Evolutionary conservation across 495 filamentous ascomycete genomes (phyloP), one percentile per base, ranked within the genome.

Genomic region (Penicillium daleae): DNA sequence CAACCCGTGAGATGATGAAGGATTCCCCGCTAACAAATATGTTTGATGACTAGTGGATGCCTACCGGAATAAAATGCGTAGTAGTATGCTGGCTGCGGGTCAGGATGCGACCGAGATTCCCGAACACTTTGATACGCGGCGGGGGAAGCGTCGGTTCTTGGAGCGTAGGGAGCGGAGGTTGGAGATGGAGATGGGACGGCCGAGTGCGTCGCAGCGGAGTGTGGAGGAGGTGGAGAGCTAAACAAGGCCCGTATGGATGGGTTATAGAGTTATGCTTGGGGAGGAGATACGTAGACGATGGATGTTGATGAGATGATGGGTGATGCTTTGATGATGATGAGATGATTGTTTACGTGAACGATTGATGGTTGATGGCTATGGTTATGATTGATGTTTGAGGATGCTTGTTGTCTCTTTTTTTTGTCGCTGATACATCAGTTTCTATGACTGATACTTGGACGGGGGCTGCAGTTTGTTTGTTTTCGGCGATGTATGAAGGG

Each of bases 51-150:
- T 52, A 98, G 94, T 99, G 73, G 95, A 99, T 68, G 91, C 89
- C 58, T 97, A 97, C 74, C 86, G 95, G 35, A 96, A 92, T 70
- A 99, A 97, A 80, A 96, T 93, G 79, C 84, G 89, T 56, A 89
- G 82, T 60, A 89, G 89, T 46, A 92, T 95, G 81, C 81, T 93
- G 55, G 85, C 81, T 15, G 82, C 85, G 12, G 90, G 90, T 42
- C 86, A 93, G 64, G 90, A 94, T 51, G 82, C 90, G 31, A 76
- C 80, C 27, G 82, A 83, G 24, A 84, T 90, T 31, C 89, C 91
- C 24, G 88, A 90, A 33, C 92, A 97, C 76, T 93, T 94, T 70
- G 92, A 97, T 74, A 97, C 92, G 2, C 83, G 94, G 39, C 85
- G 88, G 37, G 94, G 94, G 13, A 99, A 97, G 77, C 86, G 91